Conservation (phyloP, 208 protist genomes). For the Strigomonas culicis region DNA sequence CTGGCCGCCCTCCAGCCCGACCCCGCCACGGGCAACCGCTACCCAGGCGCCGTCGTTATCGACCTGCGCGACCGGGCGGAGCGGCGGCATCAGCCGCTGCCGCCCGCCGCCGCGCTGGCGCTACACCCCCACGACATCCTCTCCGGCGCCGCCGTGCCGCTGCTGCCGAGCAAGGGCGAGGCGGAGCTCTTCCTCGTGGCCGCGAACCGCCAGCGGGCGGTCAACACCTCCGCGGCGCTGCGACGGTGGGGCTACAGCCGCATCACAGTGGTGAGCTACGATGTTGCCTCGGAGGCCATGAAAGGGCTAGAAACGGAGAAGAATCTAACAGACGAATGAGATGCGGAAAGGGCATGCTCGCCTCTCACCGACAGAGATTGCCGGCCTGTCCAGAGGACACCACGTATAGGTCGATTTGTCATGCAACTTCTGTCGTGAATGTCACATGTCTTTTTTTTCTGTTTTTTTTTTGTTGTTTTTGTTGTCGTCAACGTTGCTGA, state of each 20-base stretch:
- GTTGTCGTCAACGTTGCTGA: no score
- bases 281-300: no score
- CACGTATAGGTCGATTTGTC: no score
- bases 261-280: no score
- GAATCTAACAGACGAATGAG: no score
- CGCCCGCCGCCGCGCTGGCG: constrained; percentile 24
- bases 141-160: constrained; percentile 59
- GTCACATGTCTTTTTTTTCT: neutral
- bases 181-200: constrained; percentile 65
- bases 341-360: no score
- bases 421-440: no score
- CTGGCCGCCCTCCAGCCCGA: constrained; percentile 11
- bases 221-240: constrained; percentile 49
- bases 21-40: constrained; percentile 5
- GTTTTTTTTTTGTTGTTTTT: no score
- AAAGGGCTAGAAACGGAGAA: no score
- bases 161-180: constrained; percentile 49
- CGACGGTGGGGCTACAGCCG: constrained; percentile 71
- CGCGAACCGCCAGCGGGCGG: constrained; percentile 36
- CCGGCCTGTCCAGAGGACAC: no score
- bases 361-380: no score
- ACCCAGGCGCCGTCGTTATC: constrained; percentile 44
- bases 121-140: constrained; percentile 79
- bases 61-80: constrained; percentile 58
- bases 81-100: constrained; percentile 22